Base-by-base conservation (phyloP, 2,329 filamentous ascomycete species). In the Trichophyton benhamiae region DNA sequence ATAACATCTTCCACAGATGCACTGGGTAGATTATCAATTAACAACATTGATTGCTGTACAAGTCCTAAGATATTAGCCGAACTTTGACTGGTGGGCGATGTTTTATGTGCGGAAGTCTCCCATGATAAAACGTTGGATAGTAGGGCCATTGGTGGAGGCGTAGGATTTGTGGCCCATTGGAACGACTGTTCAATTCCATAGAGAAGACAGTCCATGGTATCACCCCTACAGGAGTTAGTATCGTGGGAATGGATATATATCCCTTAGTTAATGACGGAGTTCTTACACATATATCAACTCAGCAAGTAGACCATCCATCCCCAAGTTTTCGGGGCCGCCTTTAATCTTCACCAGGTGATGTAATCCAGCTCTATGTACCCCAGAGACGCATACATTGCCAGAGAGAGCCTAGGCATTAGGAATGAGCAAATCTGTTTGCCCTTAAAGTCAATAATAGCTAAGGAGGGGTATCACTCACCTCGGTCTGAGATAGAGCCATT, bases 281-380 rank as follows among this genome's bases (percentile, higher is more conserved):
- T 33, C 61, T 62, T 52, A 62, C 61, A 62, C 57, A 41, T 60
- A 27, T 41, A 62, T 57, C 20, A 62, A 49, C 44, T 62, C 58
- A 3, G 20, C 58, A 38, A 62, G 61, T 22, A 62, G 33, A n/a
- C 61, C 61, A 4, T 60, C 36, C 33, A 60, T 60, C 13, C 61
- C 61, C 48, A 62, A 15, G 5, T 60, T 60, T 27, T 27, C 33
- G 20, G 58, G 52, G 9, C 61, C 61, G 15, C 61, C 61, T 38
- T 53, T 57, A 17, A 42, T 57, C 6, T 57, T 48, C 9, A 60
- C 46, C 61, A 62, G 57, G n/a, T 62, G 17, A 17, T 60, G 58
- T 17, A 62, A 17, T 5, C 61, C 61, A 8, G 36, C 38, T 7
- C 13, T 25, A 57, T 62, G 61, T 17, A 57, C 57, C 6, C 46